Evolutionary conservation across 345 rosid genomes (phyloP).

Genomic region (Eucalyptus regnans): DNA sequence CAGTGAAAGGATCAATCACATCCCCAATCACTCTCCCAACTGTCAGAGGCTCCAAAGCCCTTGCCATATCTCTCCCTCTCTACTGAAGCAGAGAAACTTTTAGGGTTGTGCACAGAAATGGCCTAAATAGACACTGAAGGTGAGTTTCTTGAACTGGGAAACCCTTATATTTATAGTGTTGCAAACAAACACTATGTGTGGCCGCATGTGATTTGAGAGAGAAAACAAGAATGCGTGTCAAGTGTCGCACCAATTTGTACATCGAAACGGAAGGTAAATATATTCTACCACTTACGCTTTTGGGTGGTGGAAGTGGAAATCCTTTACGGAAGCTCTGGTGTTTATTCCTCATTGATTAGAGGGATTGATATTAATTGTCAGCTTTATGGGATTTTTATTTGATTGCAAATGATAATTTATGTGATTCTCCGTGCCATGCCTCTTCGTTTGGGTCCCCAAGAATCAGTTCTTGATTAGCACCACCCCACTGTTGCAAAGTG

Average conservation of each 20-base stretch:
- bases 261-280: not conserved
- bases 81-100: not conserved
- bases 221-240: not conserved
- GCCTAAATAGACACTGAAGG: not conserved
- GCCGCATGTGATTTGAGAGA: not conserved
- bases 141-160: not conserved
- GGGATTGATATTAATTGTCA: not conserved
- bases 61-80: not conserved
- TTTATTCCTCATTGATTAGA: not conserved
- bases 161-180: not conserved
- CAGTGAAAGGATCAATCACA: constrained; percentile 35
- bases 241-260: not conserved
- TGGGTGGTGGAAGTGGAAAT: not conserved
- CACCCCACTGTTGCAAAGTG: not conserved
- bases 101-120: not conserved
- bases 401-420: not conserved
- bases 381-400: not conserved
- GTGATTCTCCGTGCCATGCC: not conserved
- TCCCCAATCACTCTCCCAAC: constrained; percentile 49
- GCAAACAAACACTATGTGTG: not conserved
- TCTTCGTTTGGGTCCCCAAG: constrained; percentile 5
- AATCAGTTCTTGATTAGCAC: constrained; percentile 16
- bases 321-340: not conserved
- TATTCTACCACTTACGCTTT: not conserved
- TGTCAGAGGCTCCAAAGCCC: constrained; percentile 24